A percentile compares a stretch with the other conserved stretches of the same genome.
Evolutionary conservation across 768 basidiomycete genomes (phyloP).

Genomic region (Lentinula boryana): DNA sequence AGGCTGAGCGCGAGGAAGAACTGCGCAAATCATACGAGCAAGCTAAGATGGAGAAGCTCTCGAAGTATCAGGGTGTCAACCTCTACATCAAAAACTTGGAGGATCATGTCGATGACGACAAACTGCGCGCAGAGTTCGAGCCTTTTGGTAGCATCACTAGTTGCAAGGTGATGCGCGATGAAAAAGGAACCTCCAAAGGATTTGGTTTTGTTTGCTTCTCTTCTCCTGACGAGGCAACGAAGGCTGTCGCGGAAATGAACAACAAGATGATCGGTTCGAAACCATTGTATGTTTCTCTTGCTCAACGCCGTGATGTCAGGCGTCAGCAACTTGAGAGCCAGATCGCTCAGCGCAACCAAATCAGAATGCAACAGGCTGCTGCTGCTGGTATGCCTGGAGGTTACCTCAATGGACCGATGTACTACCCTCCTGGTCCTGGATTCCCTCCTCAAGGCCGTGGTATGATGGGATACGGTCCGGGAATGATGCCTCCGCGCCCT

Average conservation of each 20-base stretch:
- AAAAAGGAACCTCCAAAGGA: slow-evolving; percentile 87
- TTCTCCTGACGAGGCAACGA: slow-evolving; percentile 96
- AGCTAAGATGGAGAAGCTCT: slow-evolving; percentile 94
- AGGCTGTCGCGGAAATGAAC: slow-evolving; percentile 99
- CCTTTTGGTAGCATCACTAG: slow-evolving; percentile 96
- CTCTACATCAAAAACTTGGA: slow-evolving; percentile 99
- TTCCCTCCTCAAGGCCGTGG: slow-evolving; percentile 80
- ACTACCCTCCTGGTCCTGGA: slow-evolving; percentile 76
- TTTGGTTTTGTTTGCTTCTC: slow-evolving; percentile 99
- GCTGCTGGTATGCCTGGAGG: slow-evolving; percentile 79
- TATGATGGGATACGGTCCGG: slow-evolving; percentile 77
- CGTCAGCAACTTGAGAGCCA: slow-evolving; percentile 98
- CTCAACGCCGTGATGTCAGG: slow-evolving; percentile 96
- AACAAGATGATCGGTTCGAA: slow-evolving; percentile 99
- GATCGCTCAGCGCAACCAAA: slow-evolving; percentile 96
- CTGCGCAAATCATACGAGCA: slow-evolving; percentile 89
- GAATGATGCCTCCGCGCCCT: slow-evolving; percentile 84
- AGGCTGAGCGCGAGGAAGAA: slow-evolving; percentile 97
- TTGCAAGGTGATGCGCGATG: slow-evolving; percentile 99
- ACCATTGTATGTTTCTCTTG: slow-evolving; percentile 97
- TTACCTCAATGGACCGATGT: slow-evolving; percentile 82
- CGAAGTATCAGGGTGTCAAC: slow-evolving; percentile 99
- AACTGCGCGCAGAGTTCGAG: slow-evolving; percentile 94
- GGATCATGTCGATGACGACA: slow-evolving; percentile 96
- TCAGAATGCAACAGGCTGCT: slow-evolving; percentile 92